Evolutionary conservation across 2,329 filamentous ascomycete genomes (phyloP).

Genomic region (Curvularia spicifera): DNA sequence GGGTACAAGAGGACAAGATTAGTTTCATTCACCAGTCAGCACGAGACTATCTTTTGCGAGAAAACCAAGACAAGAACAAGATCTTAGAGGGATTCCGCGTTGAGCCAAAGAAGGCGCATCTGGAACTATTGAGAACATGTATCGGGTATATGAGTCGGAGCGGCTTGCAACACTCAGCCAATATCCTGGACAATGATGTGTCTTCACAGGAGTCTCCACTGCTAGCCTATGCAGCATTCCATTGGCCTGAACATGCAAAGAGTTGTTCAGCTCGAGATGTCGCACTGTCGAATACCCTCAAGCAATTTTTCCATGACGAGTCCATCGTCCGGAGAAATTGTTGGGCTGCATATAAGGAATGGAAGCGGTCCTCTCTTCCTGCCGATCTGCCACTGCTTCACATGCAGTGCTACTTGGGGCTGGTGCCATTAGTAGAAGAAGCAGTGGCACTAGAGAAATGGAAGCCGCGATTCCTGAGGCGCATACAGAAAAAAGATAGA

Average conservation of each 20-base stretch:
- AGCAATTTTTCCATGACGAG: not conserved
- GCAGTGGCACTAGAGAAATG: not conserved
- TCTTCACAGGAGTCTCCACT: not conserved
- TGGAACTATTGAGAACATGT: not conserved
- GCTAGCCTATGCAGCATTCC: not conserved
- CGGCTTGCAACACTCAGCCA: not conserved
- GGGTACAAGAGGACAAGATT: conserved; percentile 30
- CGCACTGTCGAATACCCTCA: not conserved
- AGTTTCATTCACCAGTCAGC: conserved; percentile 40
- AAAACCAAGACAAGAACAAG: conserved; percentile 3
- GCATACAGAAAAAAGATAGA: not conserved
- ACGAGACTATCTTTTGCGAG: conserved; percentile 36
- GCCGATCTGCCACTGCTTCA: not conserved
- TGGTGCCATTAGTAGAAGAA: not conserved
- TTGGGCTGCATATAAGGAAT: not conserved
- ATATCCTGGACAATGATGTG: not conserved
- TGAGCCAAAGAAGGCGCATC: not conserved
- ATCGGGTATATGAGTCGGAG: not conserved
- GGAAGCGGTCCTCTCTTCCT: accelerated
- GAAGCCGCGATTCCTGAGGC: not conserved
- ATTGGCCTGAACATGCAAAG: conserved; percentile 11
- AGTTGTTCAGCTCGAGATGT: not conserved
- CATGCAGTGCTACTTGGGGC: not conserved
- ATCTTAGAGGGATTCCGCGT: conserved; percentile 15
- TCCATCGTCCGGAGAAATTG: not conserved